phyloP scores from a whole-genome alignment of 345 rosid species.

The Gossypium australe region DNA sequence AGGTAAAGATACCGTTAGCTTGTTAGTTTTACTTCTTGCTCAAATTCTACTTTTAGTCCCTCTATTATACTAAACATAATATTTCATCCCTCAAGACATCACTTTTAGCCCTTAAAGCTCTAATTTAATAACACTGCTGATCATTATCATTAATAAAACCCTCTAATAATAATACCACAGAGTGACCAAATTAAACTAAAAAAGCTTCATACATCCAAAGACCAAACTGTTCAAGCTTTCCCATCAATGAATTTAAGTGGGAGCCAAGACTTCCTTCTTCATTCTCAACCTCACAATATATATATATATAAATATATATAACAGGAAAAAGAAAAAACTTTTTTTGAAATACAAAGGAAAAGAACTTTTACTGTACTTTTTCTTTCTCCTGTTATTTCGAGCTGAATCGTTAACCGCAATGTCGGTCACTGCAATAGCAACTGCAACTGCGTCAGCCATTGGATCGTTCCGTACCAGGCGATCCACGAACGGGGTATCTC shows the following conservation, averaged over 20 bases:
- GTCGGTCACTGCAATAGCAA: constrained; percentile 30
- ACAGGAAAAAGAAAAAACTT: neutral
- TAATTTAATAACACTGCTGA: too few species aligned
- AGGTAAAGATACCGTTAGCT: constrained; percentile 25
- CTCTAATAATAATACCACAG: too few species aligned
- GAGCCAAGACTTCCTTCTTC: neutral
- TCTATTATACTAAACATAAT: too few species aligned
- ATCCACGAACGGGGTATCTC: constrained; percentile 20
- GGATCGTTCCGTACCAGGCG: constrained; percentile 38
- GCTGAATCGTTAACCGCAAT: constrained; percentile 27
- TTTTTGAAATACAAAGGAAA: neutral
- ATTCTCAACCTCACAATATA: constrained; percentile 22
- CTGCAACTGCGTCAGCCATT: constrained; percentile 30
- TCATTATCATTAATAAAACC: too few species aligned
- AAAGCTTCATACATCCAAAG: neutral
- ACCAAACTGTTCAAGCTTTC: constrained; percentile 7
- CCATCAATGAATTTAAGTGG: neutral
- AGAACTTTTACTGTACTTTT: neutral
- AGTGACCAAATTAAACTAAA: neutral
- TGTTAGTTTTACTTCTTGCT: neutral
- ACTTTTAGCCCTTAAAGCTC: too few species aligned
- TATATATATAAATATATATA: neutral
- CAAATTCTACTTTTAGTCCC: too few species aligned
- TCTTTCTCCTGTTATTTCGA: constrained; percentile 3
- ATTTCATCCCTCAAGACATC: too few species aligned